These are phyloP conservation scores for Kregervanrija fluxuum DNA, from an alignment of 805 yeast species.

Conservation along the genomic window DNA sequence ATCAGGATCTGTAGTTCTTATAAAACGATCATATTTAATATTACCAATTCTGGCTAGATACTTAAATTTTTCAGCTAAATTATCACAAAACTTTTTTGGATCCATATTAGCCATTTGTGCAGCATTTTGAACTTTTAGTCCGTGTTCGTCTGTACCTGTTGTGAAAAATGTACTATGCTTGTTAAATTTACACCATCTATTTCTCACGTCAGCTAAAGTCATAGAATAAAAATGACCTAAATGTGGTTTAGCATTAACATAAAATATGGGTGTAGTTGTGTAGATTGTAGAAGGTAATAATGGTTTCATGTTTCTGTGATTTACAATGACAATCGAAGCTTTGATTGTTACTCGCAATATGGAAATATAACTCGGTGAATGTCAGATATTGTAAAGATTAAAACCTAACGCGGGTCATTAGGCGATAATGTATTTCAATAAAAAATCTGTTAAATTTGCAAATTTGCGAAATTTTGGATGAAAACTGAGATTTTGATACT, in stretches of 20 bases:
- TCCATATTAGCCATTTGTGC: constrained; percentile 45
- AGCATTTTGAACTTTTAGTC: constrained; percentile 85
- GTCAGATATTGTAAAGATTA: too few relatives aligned
- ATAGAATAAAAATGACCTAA: constrained; percentile 88
- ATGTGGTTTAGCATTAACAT: constrained; percentile 94
- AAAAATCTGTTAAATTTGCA: too few relatives aligned
- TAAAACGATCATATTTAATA: constrained; percentile 65
- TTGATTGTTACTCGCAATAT: too few relatives aligned
- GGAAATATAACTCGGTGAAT: too few relatives aligned
- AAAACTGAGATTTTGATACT: too few relatives aligned
- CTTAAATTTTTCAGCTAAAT: constrained; percentile 56
- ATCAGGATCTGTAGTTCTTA: constrained; percentile 84
- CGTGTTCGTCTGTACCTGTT: constrained; percentile 98
- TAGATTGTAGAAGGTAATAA: constrained; percentile 25
- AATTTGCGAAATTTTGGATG: too few relatives aligned
- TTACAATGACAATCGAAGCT: too few relatives aligned
- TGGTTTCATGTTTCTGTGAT: constrained; percentile 2
- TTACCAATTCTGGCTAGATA: constrained; percentile 50
- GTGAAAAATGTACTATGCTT: constrained; percentile 45
- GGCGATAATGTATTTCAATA: too few relatives aligned
- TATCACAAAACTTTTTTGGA: constrained; percentile 70
- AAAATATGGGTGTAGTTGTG: constrained; percentile 88
- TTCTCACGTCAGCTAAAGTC: constrained; percentile 72
- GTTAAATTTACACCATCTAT: constrained; percentile 58
- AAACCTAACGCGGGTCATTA: too few relatives aligned